Evolutionary conservation across 2,329 filamentous ascomycete species (phyloP).

Genomic region (Plectosphaerella plurivora): DNA sequence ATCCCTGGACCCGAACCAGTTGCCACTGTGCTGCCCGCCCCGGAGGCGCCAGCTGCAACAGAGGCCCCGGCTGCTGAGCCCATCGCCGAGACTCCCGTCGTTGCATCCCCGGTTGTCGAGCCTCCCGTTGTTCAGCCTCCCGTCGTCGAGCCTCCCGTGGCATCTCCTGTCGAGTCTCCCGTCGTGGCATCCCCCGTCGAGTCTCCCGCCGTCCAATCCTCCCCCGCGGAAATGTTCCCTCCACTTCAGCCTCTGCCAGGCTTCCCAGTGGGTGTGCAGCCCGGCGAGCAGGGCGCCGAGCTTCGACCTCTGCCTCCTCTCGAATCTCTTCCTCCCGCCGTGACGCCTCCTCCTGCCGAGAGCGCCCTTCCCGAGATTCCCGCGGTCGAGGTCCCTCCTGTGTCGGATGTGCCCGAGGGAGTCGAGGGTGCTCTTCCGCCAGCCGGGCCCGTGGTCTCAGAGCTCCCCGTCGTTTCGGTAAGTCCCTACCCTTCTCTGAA

Average conservation of each 20-base stretch:
- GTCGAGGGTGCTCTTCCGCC: not conserved
- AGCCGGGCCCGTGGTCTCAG: not conserved
- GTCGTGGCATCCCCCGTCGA: not conserved
- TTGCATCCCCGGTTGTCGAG: not conserved
- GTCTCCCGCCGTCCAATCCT: not conserved
- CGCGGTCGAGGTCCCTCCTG: not conserved
- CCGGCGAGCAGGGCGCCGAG: conserved; percentile 2
- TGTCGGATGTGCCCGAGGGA: not conserved
- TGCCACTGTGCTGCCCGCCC: not conserved
- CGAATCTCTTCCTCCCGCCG: not conserved
- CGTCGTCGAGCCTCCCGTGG: not conserved
- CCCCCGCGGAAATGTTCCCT: not conserved
- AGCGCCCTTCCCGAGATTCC: not conserved
- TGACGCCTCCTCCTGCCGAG: not conserved
- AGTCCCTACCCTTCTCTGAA: not conserved
- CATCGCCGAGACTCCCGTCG: not conserved
- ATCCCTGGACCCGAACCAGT: not conserved
- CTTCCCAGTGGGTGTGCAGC: not conserved
- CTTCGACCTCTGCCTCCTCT: not conserved
- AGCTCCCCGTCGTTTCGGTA: not conserved
- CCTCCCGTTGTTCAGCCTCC: not conserved
- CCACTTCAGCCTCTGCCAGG: not conserved
- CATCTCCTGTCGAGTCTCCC: not conserved
- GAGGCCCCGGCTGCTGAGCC: not conserved
- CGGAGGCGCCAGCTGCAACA: not conserved